A percentile compares a stretch with the other conserved stretches of the same genome.
Conservation (phyloP, 371 early-diverging fungal species). For the Mucor sp. region DNA sequence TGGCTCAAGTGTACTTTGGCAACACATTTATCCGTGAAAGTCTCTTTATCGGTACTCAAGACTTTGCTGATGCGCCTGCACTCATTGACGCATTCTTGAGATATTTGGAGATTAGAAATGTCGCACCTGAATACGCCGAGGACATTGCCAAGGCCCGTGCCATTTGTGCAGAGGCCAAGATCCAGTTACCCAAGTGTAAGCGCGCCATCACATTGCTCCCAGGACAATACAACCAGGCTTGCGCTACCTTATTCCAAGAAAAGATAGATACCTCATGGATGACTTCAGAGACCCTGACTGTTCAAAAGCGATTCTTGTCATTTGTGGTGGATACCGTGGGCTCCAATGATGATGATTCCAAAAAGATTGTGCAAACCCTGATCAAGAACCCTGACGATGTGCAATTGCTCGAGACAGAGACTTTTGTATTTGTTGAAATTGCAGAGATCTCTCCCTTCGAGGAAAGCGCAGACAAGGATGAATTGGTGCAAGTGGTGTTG, state of each 20-base stretch:
- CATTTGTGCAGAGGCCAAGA: slow-evolving; percentile 46
- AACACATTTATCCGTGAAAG: slow-evolving; percentile 48
- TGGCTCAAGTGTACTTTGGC: slow-evolving; percentile 59
- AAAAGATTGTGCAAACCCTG: slow-evolving; percentile 10
- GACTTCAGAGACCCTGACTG: slow-evolving; percentile 19
- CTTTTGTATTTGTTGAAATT: slow-evolving; percentile 27
- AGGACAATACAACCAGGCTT: slow-evolving; percentile 53
- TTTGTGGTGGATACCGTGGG: slow-evolving; percentile 31
- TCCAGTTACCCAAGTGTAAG: slow-evolving; percentile 55
- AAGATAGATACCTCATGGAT: slow-evolving; percentile 36
- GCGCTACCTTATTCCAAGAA: slow-evolving; percentile 46
- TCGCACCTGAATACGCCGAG: slow-evolving; percentile 56
- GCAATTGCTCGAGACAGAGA: slow-evolving; percentile 19
- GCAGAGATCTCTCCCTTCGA: slow-evolving; percentile 12
- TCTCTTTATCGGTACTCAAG: slow-evolving; percentile 45
- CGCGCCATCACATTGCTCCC: slow-evolving; percentile 35
- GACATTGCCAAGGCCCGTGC: slow-evolving; percentile 52
- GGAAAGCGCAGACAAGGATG: neutral
- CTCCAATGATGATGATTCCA: slow-evolving; percentile 16
- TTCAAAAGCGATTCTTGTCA: slow-evolving; percentile 23
- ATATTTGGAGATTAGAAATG: slow-evolving; percentile 57
- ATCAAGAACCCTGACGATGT: slow-evolving; percentile 19
- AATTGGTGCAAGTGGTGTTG: slow-evolving; percentile 20
- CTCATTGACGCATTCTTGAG: slow-evolving; percentile 55
- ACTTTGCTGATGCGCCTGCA: slow-evolving; percentile 48